Conservation (phyloP, 129 eudicot genomes). For the Solidago caesia region DNA sequence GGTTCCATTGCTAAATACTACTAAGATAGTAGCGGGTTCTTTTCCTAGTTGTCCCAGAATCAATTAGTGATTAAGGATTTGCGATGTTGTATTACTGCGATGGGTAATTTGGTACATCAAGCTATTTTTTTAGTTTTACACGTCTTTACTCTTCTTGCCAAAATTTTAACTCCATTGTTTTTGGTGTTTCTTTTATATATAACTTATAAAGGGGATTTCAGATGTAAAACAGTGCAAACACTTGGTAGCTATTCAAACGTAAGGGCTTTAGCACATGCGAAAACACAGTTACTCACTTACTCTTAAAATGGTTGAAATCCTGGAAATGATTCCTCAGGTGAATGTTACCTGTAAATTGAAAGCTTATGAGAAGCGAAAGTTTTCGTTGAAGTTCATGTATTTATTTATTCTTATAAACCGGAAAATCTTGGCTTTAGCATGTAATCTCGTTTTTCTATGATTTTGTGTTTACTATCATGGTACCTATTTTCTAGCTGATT, state of each 20-base stretch:
- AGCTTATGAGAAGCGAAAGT: background rate
- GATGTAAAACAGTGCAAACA: background rate
- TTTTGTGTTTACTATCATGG: too few species aligned
- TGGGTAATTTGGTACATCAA: background rate
- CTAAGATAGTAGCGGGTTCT: background rate
- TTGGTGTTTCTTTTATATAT: background rate
- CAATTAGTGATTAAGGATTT: background rate
- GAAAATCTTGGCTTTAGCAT: too few species aligned
- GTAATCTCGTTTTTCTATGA: too few species aligned
- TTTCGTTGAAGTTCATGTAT: too few species aligned
- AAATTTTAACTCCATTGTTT: background rate
- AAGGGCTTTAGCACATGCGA: background rate
- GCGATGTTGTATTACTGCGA: background rate
- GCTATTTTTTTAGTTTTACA: background rate
- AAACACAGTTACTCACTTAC: background rate
- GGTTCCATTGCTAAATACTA: background rate
- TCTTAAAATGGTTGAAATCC: conserved; percentile 1
- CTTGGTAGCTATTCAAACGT: background rate
- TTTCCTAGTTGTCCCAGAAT: background rate
- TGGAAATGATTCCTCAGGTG: background rate
- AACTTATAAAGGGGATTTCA: background rate
- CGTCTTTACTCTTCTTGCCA: background rate
- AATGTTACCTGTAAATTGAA: background rate
- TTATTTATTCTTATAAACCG: too few species aligned
- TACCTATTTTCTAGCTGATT: too few species aligned